Evolutionary conservation across 169 alveolate species (phyloP), one percentile per base, ranked within the genome.

Genomic region (Plasmodium malariae): DNA sequence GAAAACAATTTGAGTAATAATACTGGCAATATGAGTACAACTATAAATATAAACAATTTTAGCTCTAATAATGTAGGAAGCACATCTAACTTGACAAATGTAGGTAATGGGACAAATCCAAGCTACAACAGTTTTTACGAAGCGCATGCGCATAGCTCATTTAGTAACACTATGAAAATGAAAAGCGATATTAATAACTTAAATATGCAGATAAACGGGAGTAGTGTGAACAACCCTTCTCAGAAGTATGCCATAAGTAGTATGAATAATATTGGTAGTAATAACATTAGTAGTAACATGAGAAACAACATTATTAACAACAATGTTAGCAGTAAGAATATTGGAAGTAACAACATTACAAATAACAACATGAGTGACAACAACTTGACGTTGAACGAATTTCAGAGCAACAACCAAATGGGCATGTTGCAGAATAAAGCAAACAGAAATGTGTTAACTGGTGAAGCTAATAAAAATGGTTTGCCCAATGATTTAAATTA

Each of bases 401-500:
- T 49, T 21, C 14, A 7, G 5, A 51, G 30, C 26, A 78, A 78
- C 19, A 78, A 62, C 30, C 14, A 62, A 37, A 28, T 78, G 26
- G 6, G 24, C 32, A 26, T 9, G 5, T 34, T 51, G 21, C 60
- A 78, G 51, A 78, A 57, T 4, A 63, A 43, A 28, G 40, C 28
- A 48, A 17, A n/a, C 21, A 71, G 17, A 51, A 49, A 71, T n/a
- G 28, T 37, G 17, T 1, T 60, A 30, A n/a, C 30, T 17, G 89
- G 32, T 21, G 73, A 37, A 21, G 36, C 11, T 17, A 43, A 63
- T 19, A 40, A 54, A 45, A 54, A 49, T 36, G 17, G 72, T 28
- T 19, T 37, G 40, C 34, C 87, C 1, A 28, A 49, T 7, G 87
- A 73, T 59, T 12, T 36, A 48, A 48, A 72, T 17, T 48, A 54